Conservation (phyloP, 176 grass and related monocot genomes). For the Rhynchospora breviuscula region DNA sequence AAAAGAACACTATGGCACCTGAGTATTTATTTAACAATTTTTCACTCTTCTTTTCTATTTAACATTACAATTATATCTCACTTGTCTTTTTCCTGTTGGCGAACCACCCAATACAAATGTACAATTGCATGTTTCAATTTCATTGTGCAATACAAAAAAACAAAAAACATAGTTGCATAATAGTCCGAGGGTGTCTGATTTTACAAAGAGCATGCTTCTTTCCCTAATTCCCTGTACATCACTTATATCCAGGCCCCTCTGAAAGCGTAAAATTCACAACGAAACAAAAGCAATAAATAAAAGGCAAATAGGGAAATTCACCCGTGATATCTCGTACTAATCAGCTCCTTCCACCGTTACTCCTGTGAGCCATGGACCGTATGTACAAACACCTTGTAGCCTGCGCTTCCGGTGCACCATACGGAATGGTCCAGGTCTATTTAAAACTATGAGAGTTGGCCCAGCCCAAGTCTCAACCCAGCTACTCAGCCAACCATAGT, state of each 20-base stretch:
- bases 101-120: neutral
- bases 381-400: neutral
- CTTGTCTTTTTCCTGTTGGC: neutral
- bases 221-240: neutral
- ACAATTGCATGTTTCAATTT: neutral
- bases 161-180: neutral
- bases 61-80: neutral
- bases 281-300: neutral
- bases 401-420: neutral
- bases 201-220: neutral
- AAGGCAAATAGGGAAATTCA: neutral
- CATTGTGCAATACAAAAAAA: neutral
- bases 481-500: neutral
- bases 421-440: neutral
- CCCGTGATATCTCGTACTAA: conserved; percentile 17
- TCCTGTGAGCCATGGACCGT: neutral
- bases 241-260: neutral
- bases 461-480: neutral
- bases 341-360: neutral
- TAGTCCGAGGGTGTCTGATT: neutral
- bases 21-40: neutral
- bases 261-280: neutral
- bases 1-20: neutral
- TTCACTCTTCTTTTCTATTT: neutral
- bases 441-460: neutral